Evolutionary conservation across 2,329 filamentous ascomycete species (phyloP).

Genomic region (Stagonosporopsis cucurbitacearum): DNA sequence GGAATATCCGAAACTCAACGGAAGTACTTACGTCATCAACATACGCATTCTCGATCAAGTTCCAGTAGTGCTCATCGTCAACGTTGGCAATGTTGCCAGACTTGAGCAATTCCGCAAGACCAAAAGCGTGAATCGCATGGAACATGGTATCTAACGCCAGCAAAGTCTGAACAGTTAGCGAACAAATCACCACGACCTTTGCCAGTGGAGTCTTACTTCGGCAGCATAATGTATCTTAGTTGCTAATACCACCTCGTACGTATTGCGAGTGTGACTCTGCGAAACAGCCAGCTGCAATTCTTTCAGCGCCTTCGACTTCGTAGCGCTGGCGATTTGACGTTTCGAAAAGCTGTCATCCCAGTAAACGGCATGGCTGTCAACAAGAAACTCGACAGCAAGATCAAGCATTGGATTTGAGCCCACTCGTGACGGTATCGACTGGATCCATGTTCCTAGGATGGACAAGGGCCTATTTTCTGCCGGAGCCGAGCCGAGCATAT

Average conservation of each 20-base stretch:
- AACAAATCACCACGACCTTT: not conserved
- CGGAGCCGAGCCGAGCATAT: constrained; percentile 29
- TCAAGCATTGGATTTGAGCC: constrained; percentile 35
- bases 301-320: constrained; percentile 36
- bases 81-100: constrained; percentile 25
- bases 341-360: constrained; percentile 31
- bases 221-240: constrained; percentile 42
- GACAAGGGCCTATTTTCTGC: constrained; percentile 27
- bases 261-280: constrained; percentile 17
- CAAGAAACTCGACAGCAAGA: constrained; percentile 36
- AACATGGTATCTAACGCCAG: constrained; percentile 36
- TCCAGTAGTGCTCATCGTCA: constrained; percentile 40
- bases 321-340: constrained; percentile 22
- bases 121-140: constrained; percentile 38
- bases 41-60: constrained; percentile 43
- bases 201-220: constrained; percentile 22
- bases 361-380: constrained; percentile 32
- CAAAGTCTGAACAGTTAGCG: constrained; percentile 29
- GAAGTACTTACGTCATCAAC: constrained; percentile 38
- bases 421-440: constrained; percentile 38
- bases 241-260: constrained; percentile 36
- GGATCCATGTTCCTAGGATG: constrained; percentile 38
- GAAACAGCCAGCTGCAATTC: constrained; percentile 32
- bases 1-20: not conserved
- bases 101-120: constrained; percentile 37